Evolutionary conservation across 2,329 filamentous ascomycete genomes (phyloP).

Genomic region (Didymosphaeria variabile): DNA sequence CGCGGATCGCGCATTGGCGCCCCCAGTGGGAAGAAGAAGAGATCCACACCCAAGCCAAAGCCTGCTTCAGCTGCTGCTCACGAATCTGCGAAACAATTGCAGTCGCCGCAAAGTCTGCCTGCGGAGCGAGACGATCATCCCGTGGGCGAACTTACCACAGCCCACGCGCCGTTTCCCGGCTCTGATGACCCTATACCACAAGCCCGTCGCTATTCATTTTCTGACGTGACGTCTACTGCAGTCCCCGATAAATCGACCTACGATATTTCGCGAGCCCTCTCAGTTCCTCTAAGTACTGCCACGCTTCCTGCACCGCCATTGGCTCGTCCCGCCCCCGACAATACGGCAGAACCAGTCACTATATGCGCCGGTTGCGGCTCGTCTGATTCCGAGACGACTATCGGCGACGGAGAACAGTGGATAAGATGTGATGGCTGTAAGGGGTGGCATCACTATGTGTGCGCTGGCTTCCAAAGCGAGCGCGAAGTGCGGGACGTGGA

Average conservation of each 20-base stretch:
- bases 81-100: constrained; percentile 38
- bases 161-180: constrained; percentile 16
- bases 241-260: constrained; percentile 4
- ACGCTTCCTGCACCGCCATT: constrained; percentile 25
- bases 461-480: constrained; percentile 71
- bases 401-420: constrained; percentile 68
- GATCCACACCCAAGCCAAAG: constrained; percentile 47
- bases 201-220: constrained; percentile 44
- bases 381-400: constrained; percentile 61
- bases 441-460: constrained; percentile 73
- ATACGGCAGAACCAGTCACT: constrained; percentile 46
- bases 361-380: constrained; percentile 67
- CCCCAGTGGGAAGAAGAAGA: constrained; percentile 52
- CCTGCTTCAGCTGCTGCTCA: constrained; percentile 26
- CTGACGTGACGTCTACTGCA: constrained; percentile 22
- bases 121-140: constrained; percentile 31
- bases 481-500: constrained; percentile 71
- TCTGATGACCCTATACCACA: constrained; percentile 23
- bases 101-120: constrained; percentile 45
- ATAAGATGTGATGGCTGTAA: constrained; percentile 75
- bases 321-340: constrained; percentile 16
- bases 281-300: constrained; percentile 41
- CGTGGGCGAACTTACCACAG: constrained; percentile 17
- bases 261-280: constrained; percentile 35
- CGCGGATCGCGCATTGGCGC: constrained; percentile 50